Base-by-base conservation (phyloP, 225 moss, liverwort and hornwort genomes). In the Rhytidiadelphus loreus region DNA sequence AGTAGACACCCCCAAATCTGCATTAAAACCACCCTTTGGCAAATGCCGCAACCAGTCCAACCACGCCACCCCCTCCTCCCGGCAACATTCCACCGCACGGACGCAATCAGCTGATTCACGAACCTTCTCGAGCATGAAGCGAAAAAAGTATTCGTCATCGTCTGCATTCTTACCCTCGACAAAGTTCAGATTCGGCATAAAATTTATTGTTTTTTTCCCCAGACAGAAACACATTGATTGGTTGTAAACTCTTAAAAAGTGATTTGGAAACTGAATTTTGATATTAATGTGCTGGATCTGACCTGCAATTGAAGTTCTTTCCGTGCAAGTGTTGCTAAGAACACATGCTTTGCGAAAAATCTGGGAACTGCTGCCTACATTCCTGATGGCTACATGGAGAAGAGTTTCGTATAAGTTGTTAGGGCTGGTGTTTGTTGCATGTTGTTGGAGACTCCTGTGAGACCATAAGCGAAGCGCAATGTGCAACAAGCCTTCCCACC, bases 401-500 rank as follows among this genome's bases (percentile, higher is more conserved):
- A 98, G 91, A 43, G 83, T 84, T 80, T 95, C 91, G 77, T 94
- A 88, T 58, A 82, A 41, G 60, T 69, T 88, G n/a, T 84, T 55
- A 10, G 55, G 77, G 56, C 17, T 64, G 84, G 56, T 50, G 15
- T 62, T 90, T 66, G 77, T 59, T 73, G 56, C 24, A 73, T 24
- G 73, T 88, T 86, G 86, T 83, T 81, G 90, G 89, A 64, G 33
- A 86, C 23, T 65, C 65, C 8, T 78, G 78, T 64, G 78, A 74
- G 85, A 75, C 95, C 95, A 96, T 70, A 92, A 82, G 28, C 94
- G 92, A 72, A 98, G 96, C 16, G 96, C 96, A 60, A 96, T 88
- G 85, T 98, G 97, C 68, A 96, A 78, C 56, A 98, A 88, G 74
- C 97, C 96, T 94, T 95, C 96, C 96, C 97, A 98, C 89, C 97